Percentiles rank a stretch among this genome's conserved stretches.
Conservation (phyloP, 2,329 filamentous ascomycete species). For the Claviceps paspali region DNA sequence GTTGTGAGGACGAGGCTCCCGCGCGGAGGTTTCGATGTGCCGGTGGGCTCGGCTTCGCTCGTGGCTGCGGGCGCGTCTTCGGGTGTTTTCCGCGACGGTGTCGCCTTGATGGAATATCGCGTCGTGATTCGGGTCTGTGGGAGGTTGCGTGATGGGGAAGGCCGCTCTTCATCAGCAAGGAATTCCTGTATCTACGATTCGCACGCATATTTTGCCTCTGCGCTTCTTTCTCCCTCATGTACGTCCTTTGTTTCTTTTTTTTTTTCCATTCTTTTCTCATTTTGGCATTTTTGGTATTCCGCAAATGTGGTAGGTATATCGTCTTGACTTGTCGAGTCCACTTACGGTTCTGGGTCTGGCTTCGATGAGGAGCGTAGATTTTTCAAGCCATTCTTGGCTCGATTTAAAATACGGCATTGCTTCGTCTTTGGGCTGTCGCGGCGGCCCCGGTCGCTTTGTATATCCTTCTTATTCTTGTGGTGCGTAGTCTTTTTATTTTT, state of each 20-base stretch:
- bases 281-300: no score
- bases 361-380: conserved; percentile 72
- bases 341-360: conserved; percentile 70
- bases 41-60: conserved; percentile 11
- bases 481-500: background rate
- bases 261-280: background rate
- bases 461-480: no score
- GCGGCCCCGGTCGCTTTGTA: no score
- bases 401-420: conserved; percentile 76
- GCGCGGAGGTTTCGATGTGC: conserved; percentile 31
- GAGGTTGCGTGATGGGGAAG: background rate
- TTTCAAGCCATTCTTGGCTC: conserved; percentile 80
- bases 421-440: background rate
- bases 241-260: background rate
- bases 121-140: conserved; percentile 76
- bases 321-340: no score
- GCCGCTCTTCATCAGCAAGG: no score
- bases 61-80: conserved; percentile 9
- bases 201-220: no score
- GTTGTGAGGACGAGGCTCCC: conserved; percentile 76
- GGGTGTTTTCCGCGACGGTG: conserved; percentile 16
- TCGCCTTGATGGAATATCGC: conserved; percentile 61
- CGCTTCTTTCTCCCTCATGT: background rate
- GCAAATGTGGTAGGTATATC: no score
- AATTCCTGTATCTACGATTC: no score